A percentile compares a stretch with the other conserved stretches of the same genome.
These are phyloP conservation scores for Penicillium alfredii DNA, from an alignment of 495 filamentous ascomycete genomes.

Conservation along the genomic window DNA sequence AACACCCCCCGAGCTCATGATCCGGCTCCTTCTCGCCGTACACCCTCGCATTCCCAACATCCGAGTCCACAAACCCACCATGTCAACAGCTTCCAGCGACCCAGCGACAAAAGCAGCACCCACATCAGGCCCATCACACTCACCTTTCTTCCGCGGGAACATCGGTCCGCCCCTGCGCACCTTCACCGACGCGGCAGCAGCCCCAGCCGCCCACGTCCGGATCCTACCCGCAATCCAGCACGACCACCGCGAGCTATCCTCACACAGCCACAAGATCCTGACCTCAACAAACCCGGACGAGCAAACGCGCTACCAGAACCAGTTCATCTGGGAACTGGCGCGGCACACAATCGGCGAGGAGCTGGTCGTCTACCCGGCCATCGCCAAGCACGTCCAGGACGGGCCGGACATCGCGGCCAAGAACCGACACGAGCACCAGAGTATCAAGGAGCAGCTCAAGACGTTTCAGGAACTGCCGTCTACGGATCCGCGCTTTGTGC, in stretches of 20 bases:
- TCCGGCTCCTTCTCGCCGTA: slow-evolving; percentile 2
- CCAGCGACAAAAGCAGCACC: slow-evolving; percentile 1
- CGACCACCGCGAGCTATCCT: slow-evolving; percentile 57
- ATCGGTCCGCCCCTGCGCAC: slow-evolving; percentile 6
- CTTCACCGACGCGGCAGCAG: slow-evolving; percentile 3
- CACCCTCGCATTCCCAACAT: background rate
- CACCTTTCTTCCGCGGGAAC: slow-evolving; percentile 4
- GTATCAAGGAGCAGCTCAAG: slow-evolving; percentile 55
- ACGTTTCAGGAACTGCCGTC: slow-evolving; percentile 49
- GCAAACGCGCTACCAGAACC: slow-evolving; percentile 52
- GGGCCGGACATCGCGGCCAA: slow-evolving; percentile 47
- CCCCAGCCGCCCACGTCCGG: slow-evolving; percentile 6
- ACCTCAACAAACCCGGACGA: slow-evolving; percentile 41
- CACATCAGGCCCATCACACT: background rate
- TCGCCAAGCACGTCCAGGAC: slow-evolving; percentile 50
- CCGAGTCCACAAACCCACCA: background rate
- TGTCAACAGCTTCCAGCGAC: slow-evolving; percentile 3
- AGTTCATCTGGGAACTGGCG: slow-evolving; percentile 63
- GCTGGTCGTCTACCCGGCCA: slow-evolving; percentile 59
- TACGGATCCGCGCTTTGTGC: slow-evolving; percentile 40
- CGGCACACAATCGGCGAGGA: slow-evolving; percentile 58
- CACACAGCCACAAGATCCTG: slow-evolving; percentile 51
- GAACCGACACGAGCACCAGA: slow-evolving; percentile 51
- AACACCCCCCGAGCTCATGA: background rate
- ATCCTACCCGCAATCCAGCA: slow-evolving; percentile 49